Conservation (phyloP, 2,329 filamentous ascomycete species). For the Hypoxylon sp. region DNA sequence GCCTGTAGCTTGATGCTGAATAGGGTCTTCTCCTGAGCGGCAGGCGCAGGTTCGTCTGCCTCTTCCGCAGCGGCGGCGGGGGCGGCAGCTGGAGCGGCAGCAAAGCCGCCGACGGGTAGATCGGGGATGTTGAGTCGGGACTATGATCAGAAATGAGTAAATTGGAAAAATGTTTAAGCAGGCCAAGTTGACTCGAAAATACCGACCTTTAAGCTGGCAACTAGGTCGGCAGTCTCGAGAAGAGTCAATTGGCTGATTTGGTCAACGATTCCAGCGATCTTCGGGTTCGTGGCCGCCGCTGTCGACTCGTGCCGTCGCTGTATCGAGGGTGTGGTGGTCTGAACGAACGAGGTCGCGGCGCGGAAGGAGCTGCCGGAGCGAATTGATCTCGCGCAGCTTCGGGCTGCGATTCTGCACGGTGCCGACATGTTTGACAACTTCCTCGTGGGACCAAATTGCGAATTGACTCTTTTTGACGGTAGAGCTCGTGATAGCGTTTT, state of each 20-base stretch:
- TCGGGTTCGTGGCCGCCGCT: conserved; percentile 83
- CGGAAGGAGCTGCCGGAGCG: conserved; percentile 65
- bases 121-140: conserved; percentile 97
- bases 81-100: conserved; percentile 74
- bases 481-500: conserved; percentile 46
- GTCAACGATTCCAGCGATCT: conserved; percentile 95
- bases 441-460: conserved; percentile 40
- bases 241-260: conserved; percentile 99
- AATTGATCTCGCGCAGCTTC: conserved; percentile 75
- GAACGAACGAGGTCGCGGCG: conserved; percentile 61
- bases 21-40: conserved; percentile 94
- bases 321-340: conserved; percentile 63
- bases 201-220: conserved; percentile 91
- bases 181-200: not conserved
- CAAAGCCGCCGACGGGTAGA: conserved; percentile 93
- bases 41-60: conserved; percentile 88
- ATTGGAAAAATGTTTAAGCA: conserved; percentile 1
- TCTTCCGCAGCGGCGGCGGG: conserved; percentile 79
- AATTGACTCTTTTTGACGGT: conserved; percentile 37
- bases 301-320: conserved; percentile 90
- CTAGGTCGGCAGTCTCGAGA: conserved; percentile 96
- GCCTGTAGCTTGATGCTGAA: conserved; percentile 96
- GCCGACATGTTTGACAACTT: conserved; percentile 68
- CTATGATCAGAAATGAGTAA: conserved; percentile 63
- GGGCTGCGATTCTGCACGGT: conserved; percentile 74